Evolutionary conservation across 2,329 filamentous ascomycete genomes (phyloP).

Genomic region (Trichophyton simii): DNA sequence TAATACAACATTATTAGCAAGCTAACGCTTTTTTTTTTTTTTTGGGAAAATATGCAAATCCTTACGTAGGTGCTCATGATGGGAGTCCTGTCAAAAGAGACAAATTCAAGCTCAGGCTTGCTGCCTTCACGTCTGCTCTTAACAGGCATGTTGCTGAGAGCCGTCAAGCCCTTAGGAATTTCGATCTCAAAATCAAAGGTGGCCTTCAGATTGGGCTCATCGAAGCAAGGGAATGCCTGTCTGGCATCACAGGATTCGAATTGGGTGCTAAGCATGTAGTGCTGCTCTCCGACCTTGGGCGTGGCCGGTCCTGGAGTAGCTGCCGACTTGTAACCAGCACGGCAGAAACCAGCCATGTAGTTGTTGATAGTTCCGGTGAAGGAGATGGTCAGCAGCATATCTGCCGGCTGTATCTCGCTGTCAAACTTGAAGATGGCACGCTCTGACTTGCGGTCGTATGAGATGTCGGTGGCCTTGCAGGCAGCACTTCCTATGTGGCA

Average conservation of each 20-base stretch:
- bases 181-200: slow-evolving; percentile 92
- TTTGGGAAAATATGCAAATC: slow-evolving; percentile 6
- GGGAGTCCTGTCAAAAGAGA: slow-evolving; percentile 72
- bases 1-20: background rate
- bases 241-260: slow-evolving; percentile 95
- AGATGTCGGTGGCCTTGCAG: slow-evolving; percentile 50
- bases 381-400: slow-evolving; percentile 57
- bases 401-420: slow-evolving; percentile 54
- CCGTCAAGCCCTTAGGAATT: slow-evolving; percentile 74
- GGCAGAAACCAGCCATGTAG: slow-evolving; percentile 86
- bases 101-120: slow-evolving; percentile 50
- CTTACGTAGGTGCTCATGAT: slow-evolving; percentile 73
- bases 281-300: slow-evolving; percentile 53
- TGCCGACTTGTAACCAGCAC: slow-evolving; percentile 80
- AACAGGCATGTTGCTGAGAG: slow-evolving; percentile 90
- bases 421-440: slow-evolving; percentile 67
- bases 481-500: slow-evolving; percentile 12
- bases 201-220: slow-evolving; percentile 93
- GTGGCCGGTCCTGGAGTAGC: slow-evolving; percentile 62
- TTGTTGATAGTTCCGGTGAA: slow-evolving; percentile 80
- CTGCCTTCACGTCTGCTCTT: slow-evolving; percentile 58
- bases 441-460: slow-evolving; percentile 73
- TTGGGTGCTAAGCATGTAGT: slow-evolving; percentile 82
- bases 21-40: slow-evolving; percentile 31
- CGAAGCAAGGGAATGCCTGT: slow-evolving; percentile 92